A percentile compares a stretch with the other conserved stretches of the same genome.
These are phyloP conservation scores for Cephalotrichum gorgonifer DNA, from an alignment of 2,329 filamentous ascomycete species.

Conservation along the genomic window DNA sequence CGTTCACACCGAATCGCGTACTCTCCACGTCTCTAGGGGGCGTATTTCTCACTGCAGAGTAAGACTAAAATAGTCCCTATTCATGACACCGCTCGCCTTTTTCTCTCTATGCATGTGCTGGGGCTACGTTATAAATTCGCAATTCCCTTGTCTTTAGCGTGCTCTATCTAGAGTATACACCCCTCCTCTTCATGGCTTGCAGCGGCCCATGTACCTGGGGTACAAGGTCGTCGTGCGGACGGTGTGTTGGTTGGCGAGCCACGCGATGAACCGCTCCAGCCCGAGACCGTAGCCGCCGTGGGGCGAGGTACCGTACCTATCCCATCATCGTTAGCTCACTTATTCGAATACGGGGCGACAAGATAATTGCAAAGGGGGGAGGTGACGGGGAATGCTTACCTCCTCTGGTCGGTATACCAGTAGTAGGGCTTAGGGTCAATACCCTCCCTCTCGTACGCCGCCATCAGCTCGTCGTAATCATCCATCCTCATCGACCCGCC, in stretches of 20 bases:
- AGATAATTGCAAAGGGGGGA: neutral
- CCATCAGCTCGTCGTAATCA: conserved; percentile 79
- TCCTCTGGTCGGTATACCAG: conserved; percentile 97
- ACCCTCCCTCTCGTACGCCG: conserved; percentile 75
- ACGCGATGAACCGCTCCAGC: conserved; percentile 64
- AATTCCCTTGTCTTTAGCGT: no score
- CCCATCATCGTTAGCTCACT: conserved; percentile 11
- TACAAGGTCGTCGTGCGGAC: conserved; percentile 63
- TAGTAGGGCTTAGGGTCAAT: conserved; percentile 83
- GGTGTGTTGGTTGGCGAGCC: conserved; percentile 54
- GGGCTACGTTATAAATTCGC: no score
- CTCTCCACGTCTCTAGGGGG: no score
- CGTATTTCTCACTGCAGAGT: no score
- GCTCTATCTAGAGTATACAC: neutral
- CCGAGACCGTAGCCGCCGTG: conserved; percentile 92
- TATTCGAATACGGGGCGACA: no score
- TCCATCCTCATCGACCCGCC: conserved; percentile 96
- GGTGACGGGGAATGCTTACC: conserved; percentile 47
- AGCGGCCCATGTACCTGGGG: conserved; percentile 70
- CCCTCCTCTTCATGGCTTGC: conserved; percentile 53
- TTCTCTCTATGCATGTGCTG: no score
- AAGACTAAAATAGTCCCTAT: no score
- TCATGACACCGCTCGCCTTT: no score
- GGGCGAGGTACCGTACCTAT: conserved; percentile 77
- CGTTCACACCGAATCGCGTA: no score